Conservation (phyloP, 192 early-diverging fungal species). For the Backusella mclennaniae region DNA sequence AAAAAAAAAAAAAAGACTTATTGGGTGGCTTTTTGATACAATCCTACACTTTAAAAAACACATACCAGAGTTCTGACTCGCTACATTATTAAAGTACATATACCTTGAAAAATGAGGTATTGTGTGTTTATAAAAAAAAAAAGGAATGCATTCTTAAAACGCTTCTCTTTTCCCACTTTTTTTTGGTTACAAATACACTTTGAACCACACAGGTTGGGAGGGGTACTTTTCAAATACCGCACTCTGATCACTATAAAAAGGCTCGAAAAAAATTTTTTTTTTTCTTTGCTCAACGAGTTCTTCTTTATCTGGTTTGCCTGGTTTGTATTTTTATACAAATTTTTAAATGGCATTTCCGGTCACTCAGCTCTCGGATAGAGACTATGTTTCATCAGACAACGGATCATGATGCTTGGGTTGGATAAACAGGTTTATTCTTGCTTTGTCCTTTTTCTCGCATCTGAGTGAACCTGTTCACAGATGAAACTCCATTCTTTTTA, state of each 20-base stretch:
- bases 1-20: too few species aligned
- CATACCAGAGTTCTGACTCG: too few species aligned
- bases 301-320: conserved; percentile 3
- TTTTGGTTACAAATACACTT: too few species aligned
- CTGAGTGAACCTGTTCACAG: conserved; percentile 1
- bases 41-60: too few species aligned
- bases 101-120: too few species aligned
- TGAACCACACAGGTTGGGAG: too few species aligned
- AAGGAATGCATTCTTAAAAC: too few species aligned
- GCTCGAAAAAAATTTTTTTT: neutral
- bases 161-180: too few species aligned
- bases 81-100: too few species aligned
- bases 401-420: neutral
- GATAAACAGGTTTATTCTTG: neutral
- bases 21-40: too few species aligned
- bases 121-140: too few species aligned
- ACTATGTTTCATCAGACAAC: neutral
- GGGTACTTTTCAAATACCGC: neutral
- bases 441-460: neutral
- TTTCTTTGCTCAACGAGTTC: neutral
- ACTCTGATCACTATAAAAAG: neutral
- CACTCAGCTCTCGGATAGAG: conserved; percentile 1
- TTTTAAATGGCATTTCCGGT: neutral
- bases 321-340: neutral
- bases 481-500: neutral